A percentile compares a stretch with the other conserved stretches of the same genome.
These are phyloP conservation scores for Leucogyrophana mollusca DNA, from an alignment of 768 basidiomycete genomes.

Conservation along the genomic window DNA sequence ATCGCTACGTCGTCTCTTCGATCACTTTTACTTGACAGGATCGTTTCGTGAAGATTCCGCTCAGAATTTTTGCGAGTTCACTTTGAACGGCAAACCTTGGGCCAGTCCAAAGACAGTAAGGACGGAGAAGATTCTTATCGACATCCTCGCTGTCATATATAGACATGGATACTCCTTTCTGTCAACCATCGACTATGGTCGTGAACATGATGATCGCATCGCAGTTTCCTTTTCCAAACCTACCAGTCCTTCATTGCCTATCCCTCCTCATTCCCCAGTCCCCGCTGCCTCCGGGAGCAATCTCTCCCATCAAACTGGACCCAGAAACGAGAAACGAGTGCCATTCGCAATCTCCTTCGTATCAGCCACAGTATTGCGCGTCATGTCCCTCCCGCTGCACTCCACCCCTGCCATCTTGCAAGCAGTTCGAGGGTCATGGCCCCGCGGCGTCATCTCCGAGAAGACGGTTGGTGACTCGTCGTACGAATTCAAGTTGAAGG, in stretches of 20 bases:
- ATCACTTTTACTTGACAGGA: slow-evolving; percentile 40
- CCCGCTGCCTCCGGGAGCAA: slow-evolving; percentile 38
- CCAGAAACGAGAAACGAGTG: slow-evolving; percentile 32
- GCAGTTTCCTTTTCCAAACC: slow-evolving; percentile 69
- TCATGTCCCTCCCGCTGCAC: slow-evolving; percentile 73
- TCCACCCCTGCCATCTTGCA: slow-evolving; percentile 80
- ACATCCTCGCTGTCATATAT: slow-evolving; percentile 62
- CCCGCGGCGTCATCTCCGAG: slow-evolving; percentile 74
- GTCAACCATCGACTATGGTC: slow-evolving; percentile 73
- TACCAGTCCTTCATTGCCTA: slow-evolving; percentile 29
- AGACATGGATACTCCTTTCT: slow-evolving; percentile 62
- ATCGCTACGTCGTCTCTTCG: slow-evolving; percentile 56
- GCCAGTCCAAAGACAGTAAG: slow-evolving; percentile 60
- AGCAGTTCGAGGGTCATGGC: slow-evolving; percentile 76
- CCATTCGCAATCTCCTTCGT: slow-evolving; percentile 76
- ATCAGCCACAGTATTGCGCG: slow-evolving; percentile 65
- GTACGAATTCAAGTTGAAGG: slow-evolving; percentile 80
- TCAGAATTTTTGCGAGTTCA: slow-evolving; percentile 65
- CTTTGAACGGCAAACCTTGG: slow-evolving; percentile 73
- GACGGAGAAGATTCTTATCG: slow-evolving; percentile 68
- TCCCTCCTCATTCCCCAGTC: slow-evolving; percentile 37
- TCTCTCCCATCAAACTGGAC: slow-evolving; percentile 34
- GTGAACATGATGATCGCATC: slow-evolving; percentile 71
- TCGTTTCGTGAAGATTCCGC: slow-evolving; percentile 52
- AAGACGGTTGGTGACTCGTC: slow-evolving; percentile 71